phyloP scores from a whole-genome alignment of 768 basidiomycete species.

The Xerocomellus intermedius region DNA sequence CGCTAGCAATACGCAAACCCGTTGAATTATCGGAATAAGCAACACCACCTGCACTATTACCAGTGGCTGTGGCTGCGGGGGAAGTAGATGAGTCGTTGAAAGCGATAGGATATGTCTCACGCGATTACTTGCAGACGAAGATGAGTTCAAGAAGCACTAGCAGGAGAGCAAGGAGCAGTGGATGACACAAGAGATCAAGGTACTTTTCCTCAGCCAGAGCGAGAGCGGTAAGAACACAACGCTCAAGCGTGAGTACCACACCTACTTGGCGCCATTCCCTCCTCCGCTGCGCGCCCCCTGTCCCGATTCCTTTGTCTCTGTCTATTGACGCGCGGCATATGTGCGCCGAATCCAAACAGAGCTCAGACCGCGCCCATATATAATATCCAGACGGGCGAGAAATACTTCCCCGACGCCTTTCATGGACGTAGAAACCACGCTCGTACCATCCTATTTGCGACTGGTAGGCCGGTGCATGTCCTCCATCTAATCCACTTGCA shows the following conservation, averaged over 20 bases:
- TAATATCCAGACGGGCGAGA: background rate
- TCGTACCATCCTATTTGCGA: constrained; percentile 73
- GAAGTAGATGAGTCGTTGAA: too few species aligned
- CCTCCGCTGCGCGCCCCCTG: background rate
- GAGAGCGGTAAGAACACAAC: constrained; percentile 90
- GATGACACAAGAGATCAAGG: constrained; percentile 62
- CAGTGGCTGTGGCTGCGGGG: too few species aligned
- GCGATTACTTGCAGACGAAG: too few species aligned
- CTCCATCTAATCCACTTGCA: constrained; percentile 28
- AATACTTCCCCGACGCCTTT: constrained; percentile 52
- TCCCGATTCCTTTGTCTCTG: background rate
- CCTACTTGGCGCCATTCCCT: constrained; percentile 2
- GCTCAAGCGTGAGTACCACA: constrained; percentile 70
- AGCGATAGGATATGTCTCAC: too few species aligned
- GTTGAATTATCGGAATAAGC: too few species aligned
- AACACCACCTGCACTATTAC: too few species aligned
- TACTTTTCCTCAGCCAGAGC: constrained; percentile 82
- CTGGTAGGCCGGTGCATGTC: constrained; percentile 44
- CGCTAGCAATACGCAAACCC: background rate
- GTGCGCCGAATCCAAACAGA: background rate
- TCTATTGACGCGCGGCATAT: background rate
- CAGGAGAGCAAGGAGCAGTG: constrained; percentile 64
- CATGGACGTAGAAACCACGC: constrained; percentile 60
- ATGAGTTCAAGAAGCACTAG: too few species aligned
- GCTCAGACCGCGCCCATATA: background rate